A percentile compares a stretch with the other conserved stretches of the same genome.
phyloP scores from a whole-genome alignment of 2,329 filamentous ascomycete species.

The Aspergillus sp. region DNA sequence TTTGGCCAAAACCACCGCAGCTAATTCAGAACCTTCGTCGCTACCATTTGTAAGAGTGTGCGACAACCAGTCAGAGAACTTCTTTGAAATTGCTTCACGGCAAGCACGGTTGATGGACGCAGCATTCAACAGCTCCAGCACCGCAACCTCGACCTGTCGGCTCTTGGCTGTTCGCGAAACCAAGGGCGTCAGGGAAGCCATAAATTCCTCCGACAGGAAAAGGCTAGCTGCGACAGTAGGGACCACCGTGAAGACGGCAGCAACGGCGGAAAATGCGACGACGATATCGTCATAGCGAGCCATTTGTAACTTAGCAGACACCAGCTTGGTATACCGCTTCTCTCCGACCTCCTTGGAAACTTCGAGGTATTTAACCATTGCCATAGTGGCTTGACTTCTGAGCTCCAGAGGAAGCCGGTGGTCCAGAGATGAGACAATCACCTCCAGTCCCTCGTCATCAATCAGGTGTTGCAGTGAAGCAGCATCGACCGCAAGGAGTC shows the following conservation, averaged over 20 bases:
- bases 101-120: conserved; percentile 82
- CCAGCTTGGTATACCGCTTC: conserved; percentile 66
- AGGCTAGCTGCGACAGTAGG: conserved; percentile 69
- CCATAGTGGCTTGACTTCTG: conserved; percentile 75
- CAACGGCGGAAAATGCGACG: conserved; percentile 87
- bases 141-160: conserved; percentile 77
- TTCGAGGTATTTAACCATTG: conserved; percentile 78
- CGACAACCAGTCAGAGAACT: conserved; percentile 83
- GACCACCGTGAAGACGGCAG: conserved; percentile 80
- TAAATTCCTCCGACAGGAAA: conserved; percentile 85
- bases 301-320: conserved; percentile 65
- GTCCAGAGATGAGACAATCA: conserved; percentile 80
- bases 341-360: conserved; percentile 67
- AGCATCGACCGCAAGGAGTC: conserved; percentile 53
- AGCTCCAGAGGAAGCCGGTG: conserved; percentile 70
- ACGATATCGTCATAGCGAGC: conserved; percentile 85
- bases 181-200: conserved; percentile 69
- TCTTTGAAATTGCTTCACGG: conserved; percentile 75
- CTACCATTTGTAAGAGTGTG: conserved; percentile 72
- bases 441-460: conserved; percentile 74
- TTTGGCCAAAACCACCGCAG: conserved; percentile 73
- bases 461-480: conserved; percentile 42
- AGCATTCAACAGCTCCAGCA: conserved; percentile 83
- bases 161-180: conserved; percentile 80
- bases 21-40: conserved; percentile 48